Evolutionary conservation across 1,284 basidiomycete species (phyloP).

Genomic region (Apiotrichum veenhuisii): DNA sequence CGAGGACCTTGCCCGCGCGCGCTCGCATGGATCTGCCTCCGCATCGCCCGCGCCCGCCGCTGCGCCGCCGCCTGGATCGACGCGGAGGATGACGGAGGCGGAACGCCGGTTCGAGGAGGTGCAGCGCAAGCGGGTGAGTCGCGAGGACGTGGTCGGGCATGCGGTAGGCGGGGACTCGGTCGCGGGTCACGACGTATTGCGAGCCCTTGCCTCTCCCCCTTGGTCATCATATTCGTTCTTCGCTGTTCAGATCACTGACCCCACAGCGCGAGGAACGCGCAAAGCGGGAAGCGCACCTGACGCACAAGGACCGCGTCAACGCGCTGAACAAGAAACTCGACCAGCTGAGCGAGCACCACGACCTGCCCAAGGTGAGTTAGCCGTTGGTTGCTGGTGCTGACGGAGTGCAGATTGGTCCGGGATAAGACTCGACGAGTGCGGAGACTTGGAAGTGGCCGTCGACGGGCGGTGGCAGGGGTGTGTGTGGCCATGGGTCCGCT

Average conservation of each 20-base stretch:
- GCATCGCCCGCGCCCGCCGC: conserved; percentile 12
- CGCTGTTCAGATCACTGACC: conserved; percentile 4
- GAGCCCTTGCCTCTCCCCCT: too few relatives aligned
- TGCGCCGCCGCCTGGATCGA: too few relatives aligned
- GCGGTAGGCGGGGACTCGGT: not conserved
- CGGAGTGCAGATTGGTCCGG: conserved; percentile 17
- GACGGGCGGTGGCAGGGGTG: too few relatives aligned
- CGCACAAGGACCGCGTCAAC: conserved; percentile 92
- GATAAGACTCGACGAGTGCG: conserved; percentile 7
- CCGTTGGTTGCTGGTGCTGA: not conserved
- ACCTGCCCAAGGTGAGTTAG: conserved; percentile 43
- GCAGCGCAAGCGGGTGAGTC: conserved; percentile 71
- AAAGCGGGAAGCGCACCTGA: conserved; percentile 73
- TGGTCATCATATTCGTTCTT: too few relatives aligned
- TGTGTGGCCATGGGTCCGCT: too few relatives aligned
- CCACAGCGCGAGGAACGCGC: conserved; percentile 73
- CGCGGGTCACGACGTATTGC: too few relatives aligned
- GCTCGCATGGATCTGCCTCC: conserved; percentile 1
- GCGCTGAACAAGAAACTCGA: conserved; percentile 89
- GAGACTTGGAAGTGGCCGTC: too few relatives aligned
- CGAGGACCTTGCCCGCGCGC: conserved; percentile 8
- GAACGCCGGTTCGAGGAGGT: conserved; percentile 84
- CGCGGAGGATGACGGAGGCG: conserved; percentile 75
- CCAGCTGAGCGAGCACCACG: conserved; percentile 55
- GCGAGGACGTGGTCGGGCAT: not conserved